Evolutionary conservation across 805 yeast species (phyloP).

Genomic region (Myxozyma sirexii): DNA sequence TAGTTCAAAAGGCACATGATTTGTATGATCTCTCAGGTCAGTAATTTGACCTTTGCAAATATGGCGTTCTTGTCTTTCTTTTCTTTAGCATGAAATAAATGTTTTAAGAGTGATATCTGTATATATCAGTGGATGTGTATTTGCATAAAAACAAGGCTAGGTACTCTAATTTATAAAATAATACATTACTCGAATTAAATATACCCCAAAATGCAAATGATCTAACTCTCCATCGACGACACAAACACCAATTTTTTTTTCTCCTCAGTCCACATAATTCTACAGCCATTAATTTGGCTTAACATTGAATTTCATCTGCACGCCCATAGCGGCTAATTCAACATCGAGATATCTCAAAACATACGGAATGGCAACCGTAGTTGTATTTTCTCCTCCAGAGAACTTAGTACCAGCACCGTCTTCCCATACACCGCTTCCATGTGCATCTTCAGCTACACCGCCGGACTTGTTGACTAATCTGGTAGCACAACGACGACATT

Average conservation of each 20-base stretch:
- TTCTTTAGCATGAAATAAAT: neutral
- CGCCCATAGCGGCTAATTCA: slow-evolving; percentile 97
- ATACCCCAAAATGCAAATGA: neutral
- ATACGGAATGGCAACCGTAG: slow-evolving; percentile 94
- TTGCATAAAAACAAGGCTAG: too few species aligned
- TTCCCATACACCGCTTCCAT: slow-evolving; percentile 84
- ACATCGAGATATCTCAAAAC: slow-evolving; percentile 93
- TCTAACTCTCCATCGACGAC: neutral
- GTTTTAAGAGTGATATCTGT: neutral
- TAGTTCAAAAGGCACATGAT: neutral
- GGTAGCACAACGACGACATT: slow-evolving; percentile 90
- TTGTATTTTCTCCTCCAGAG: slow-evolving; percentile 90
- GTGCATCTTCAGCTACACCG: slow-evolving; percentile 52
- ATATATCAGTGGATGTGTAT: too few species aligned
- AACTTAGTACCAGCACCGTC: slow-evolving; percentile 93
- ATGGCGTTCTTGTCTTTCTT: neutral
- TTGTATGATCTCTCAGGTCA: neutral
- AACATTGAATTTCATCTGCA: slow-evolving; percentile 85
- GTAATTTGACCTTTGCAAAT: neutral
- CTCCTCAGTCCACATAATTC: neutral
- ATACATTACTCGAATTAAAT: neutral
- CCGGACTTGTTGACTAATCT: slow-evolving; percentile 54
- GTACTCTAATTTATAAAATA: neutral
- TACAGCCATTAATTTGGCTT: slow-evolving; percentile 48
- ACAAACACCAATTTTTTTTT: neutral